These are phyloP conservation scores for Austroboletus eburneus DNA, from an alignment of 768 basidiomycete genomes.

Conservation along the genomic window DNA sequence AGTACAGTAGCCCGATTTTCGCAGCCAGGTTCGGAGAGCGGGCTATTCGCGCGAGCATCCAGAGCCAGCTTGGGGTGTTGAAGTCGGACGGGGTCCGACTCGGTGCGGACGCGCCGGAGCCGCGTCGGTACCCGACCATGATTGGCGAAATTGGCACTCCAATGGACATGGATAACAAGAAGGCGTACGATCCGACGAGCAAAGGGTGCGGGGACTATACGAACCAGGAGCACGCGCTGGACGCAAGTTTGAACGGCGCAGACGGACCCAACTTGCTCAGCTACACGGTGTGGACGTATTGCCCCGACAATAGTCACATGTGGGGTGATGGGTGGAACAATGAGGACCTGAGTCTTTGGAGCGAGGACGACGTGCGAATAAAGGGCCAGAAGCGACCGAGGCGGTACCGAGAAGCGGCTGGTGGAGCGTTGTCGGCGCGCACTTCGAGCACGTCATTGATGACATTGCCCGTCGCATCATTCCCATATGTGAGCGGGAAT, in stretches of 20 bases:
- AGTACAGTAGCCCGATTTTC: constrained; percentile 61
- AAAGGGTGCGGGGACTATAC: constrained; percentile 69
- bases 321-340: constrained; percentile 98
- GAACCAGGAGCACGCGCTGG: constrained; percentile 77
- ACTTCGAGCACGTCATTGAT: constrained; percentile 18
- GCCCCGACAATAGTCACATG: constrained; percentile 72
- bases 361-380: constrained; percentile 58
- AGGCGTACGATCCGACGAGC: constrained; percentile 58
- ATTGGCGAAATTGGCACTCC: constrained; percentile 97
- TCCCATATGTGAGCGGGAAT: constrained; percentile 6
- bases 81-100: constrained; percentile 68
- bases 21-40: constrained; percentile 80
- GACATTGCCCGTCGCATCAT: constrained; percentile 17
- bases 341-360: constrained; percentile 92
- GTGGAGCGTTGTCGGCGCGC: constrained; percentile 10
- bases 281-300: constrained; percentile 89
- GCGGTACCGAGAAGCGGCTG: not conserved
- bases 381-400: no score
- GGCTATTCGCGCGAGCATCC: constrained; percentile 76
- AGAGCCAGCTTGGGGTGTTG: constrained; percentile 77
- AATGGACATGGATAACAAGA: constrained; percentile 88
- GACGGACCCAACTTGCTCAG: constrained; percentile 75
- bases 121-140: constrained; percentile 67
- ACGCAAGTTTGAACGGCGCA: constrained; percentile 73
- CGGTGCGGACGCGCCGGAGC: constrained; percentile 28